These are phyloP conservation scores for Teratosphaeria gauchensis DNA, from an alignment of 2,329 filamentous ascomycete genomes.

Conservation along the genomic window DNA sequence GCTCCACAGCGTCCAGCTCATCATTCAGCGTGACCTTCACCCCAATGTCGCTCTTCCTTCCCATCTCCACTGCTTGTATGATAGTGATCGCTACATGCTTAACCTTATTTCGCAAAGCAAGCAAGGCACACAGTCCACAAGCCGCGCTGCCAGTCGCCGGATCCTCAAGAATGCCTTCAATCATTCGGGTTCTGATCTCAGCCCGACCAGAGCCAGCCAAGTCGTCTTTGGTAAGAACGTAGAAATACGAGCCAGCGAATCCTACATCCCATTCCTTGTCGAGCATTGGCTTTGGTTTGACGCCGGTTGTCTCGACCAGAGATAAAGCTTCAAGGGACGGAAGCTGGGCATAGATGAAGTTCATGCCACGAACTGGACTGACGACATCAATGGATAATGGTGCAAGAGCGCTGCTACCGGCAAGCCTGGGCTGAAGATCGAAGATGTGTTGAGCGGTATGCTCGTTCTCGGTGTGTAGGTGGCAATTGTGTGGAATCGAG, in stretches of 20 bases:
- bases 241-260: constrained; percentile 51
- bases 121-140: constrained; percentile 35
- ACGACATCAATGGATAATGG: constrained; percentile 23
- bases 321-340: constrained; percentile 50
- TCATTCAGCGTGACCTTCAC: constrained; percentile 35
- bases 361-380: constrained; percentile 61
- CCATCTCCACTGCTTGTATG: constrained; percentile 44
- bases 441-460: constrained; percentile 25
- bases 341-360: constrained; percentile 58
- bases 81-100: constrained; percentile 31
- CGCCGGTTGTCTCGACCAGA: constrained; percentile 25
- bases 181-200: constrained; percentile 51
- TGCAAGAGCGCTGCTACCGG: neutral
- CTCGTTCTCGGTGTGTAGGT: constrained; percentile 41
- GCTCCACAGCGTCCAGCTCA: constrained; percentile 27
- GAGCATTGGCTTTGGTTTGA: constrained; percentile 27
- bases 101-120: constrained; percentile 30
- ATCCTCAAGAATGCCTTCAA: constrained; percentile 40
- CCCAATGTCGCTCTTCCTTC: constrained; percentile 39
- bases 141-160: constrained; percentile 44
- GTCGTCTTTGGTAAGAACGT: constrained; percentile 31
- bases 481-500: constrained; percentile 57
- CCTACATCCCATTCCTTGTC: constrained; percentile 44
- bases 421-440: constrained; percentile 28
- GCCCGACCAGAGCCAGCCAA: neutral